These are phyloP conservation scores for Radiomyces spectabilis DNA, from an alignment of 192 early-diverging fungal species.

Conservation along the genomic window DNA sequence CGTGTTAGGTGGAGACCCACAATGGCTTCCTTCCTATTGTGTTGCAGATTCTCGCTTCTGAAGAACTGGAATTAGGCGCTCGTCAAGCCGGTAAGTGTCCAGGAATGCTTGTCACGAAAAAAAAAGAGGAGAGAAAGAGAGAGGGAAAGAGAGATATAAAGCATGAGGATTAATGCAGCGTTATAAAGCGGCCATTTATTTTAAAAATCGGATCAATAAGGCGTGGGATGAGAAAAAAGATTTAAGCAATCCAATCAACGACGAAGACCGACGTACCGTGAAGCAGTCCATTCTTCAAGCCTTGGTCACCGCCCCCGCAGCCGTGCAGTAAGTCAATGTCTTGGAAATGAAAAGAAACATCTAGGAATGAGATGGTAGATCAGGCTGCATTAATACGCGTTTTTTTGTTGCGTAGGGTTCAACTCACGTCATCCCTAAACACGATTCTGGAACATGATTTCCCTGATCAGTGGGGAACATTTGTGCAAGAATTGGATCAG, in stretches of 20 bases:
- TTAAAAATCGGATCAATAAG: slow-evolving; percentile 76
- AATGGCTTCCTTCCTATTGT: slow-evolving; percentile 43
- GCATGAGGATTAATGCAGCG: no score
- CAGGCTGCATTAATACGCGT: neutral
- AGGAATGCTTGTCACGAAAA: no score
- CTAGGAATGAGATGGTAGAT: neutral
- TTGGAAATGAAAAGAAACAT: neutral
- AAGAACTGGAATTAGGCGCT: slow-evolving; percentile 42
- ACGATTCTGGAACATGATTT: slow-evolving; percentile 74
- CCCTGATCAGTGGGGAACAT: slow-evolving; percentile 74
- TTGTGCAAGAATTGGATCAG: slow-evolving; percentile 55
- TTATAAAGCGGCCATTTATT: slow-evolving; percentile 65
- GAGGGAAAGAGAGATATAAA: no score
- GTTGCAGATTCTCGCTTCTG: slow-evolving; percentile 49
- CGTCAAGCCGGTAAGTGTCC: slow-evolving; percentile 49
- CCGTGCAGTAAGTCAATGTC: slow-evolving; percentile 56
- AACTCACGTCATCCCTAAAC: slow-evolving; percentile 71
- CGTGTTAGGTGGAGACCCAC: slow-evolving; percentile 29
- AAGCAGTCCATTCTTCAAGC: slow-evolving; percentile 69
- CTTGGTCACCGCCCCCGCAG: slow-evolving; percentile 59
- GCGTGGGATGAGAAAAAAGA: slow-evolving; percentile 52
- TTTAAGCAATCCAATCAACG: slow-evolving; percentile 41
- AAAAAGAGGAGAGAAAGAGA: no score
- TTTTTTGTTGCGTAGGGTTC: slow-evolving; percentile 36
- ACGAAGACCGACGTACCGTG: slow-evolving; percentile 63